These are phyloP conservation scores for Collybiopsis luxurians DNA, from an alignment of 768 basidiomycete genomes.

Conservation along the genomic window DNA sequence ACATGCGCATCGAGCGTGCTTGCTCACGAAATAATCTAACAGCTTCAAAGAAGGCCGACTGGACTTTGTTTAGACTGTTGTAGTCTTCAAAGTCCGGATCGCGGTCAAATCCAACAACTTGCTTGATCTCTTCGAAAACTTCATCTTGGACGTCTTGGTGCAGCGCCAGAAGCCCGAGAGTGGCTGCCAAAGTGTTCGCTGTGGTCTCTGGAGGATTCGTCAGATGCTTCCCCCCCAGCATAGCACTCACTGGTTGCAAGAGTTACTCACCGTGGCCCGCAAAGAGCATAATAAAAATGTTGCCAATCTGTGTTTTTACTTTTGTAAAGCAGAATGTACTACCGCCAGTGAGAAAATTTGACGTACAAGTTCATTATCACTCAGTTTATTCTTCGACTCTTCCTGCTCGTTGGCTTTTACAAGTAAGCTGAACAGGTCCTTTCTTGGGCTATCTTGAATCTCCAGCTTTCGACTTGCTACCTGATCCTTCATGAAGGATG, in stretches of 20 bases:
- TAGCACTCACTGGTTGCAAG: neutral
- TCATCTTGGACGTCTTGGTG: constrained; percentile 48
- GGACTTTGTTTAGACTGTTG: constrained; percentile 37
- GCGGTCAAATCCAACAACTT: constrained; percentile 30
- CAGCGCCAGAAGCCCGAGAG: constrained; percentile 43
- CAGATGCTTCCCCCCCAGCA: too few species aligned
- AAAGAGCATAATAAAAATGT: constrained; percentile 49
- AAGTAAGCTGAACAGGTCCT: constrained; percentile 40
- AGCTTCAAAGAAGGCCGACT: constrained; percentile 41
- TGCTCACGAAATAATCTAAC: constrained; percentile 45
- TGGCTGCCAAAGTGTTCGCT: constrained; percentile 44
- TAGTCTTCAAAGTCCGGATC: constrained; percentile 40
- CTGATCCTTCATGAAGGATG: constrained; percentile 36
- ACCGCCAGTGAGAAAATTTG: constrained; percentile 12
- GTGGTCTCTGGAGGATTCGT: constrained; percentile 38
- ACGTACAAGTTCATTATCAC: constrained; percentile 37
- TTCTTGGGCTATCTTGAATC: constrained; percentile 16
- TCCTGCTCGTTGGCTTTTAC: constrained; percentile 45
- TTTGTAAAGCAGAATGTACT: too few species aligned
- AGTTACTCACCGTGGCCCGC: constrained; percentile 50
- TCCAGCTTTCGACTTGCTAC: constrained; percentile 30
- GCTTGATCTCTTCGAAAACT: constrained; percentile 40
- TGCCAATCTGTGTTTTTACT: constrained; percentile 48
- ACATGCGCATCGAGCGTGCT: too few species aligned
- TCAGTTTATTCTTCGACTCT: constrained; percentile 33